Percentiles rank a stretch among this genome's conserved stretches.
phyloP scores from a whole-genome alignment of 2,329 filamentous ascomycete species.

The Fonsecaea monophora region DNA sequence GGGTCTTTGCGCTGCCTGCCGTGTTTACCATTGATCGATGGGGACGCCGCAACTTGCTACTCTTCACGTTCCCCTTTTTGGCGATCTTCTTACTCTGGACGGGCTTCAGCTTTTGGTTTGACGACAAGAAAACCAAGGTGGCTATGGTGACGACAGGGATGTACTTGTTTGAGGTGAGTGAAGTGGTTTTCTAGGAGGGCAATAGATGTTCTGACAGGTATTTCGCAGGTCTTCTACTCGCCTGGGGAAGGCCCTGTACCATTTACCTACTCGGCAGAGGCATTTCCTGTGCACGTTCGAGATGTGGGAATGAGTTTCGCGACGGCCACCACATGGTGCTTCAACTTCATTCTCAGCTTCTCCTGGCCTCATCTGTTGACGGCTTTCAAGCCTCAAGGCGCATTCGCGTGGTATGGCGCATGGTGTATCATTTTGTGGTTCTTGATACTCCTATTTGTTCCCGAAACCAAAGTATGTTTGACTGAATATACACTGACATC shows the following conservation, averaged over 20 bases:
- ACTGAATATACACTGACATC: constrained; percentile 34
- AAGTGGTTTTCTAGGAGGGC: background rate
- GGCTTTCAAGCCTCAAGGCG: constrained; percentile 60
- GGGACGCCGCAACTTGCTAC: constrained; percentile 67
- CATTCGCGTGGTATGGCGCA: constrained; percentile 64
- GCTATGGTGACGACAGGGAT: constrained; percentile 54
- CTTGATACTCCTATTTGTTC: constrained; percentile 59
- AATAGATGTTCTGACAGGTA: background rate
- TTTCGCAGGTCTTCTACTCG: constrained; percentile 54
- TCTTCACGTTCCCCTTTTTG: constrained; percentile 70
- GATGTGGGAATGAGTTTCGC: constrained; percentile 68
- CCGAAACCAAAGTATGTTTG: constrained; percentile 54
- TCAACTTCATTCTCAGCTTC: constrained; percentile 62
- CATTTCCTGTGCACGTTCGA: constrained; percentile 66
- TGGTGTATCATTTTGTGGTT: constrained; percentile 61
- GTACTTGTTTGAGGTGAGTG: constrained; percentile 40
- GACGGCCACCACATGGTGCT: constrained; percentile 63
- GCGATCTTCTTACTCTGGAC: constrained; percentile 56
- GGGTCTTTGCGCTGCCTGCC: constrained; percentile 68
- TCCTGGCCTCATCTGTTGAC: constrained; percentile 59
- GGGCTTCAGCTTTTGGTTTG: constrained; percentile 60
- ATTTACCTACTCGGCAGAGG: constrained; percentile 70
- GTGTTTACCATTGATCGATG: constrained; percentile 72
- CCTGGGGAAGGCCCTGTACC: constrained; percentile 68
- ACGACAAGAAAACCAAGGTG: constrained; percentile 44